Evolutionary conservation across 2,329 filamentous ascomycete genomes (phyloP), one percentile per base, ranked within the genome.

Genomic region (Colletotrichum sp.): DNA sequence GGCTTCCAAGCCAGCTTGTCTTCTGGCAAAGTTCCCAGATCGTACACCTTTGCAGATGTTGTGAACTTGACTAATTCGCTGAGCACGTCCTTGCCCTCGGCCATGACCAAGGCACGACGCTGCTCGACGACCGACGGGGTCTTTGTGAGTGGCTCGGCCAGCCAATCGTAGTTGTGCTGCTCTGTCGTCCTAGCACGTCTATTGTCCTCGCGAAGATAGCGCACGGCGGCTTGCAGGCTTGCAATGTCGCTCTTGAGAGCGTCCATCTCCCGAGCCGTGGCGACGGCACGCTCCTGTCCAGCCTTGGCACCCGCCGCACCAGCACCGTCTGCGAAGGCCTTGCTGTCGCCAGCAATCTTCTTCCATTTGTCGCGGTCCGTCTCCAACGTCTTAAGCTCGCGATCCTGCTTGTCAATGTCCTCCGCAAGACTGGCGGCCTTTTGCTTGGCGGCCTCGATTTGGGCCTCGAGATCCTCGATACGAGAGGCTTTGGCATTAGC

Each of bases 401-500:
- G 90, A 80, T 93, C 92, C 78, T 94, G 92, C 83, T 91, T 90
- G 83, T 93, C 90, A 66, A 94, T 89, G 66, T 92, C 91, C 76
- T 93, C 91, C 78, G 89, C 89, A 73, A 94, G 88, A 67, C 88
- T 87, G 9, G 84, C 82, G 30, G 89, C 87, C 55, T 88, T 85
- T 74, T 88, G 84, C 77, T 89, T 88, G 30, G 90, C 87, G 22
- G 88, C 85, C 65, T 89, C 88, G 28, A 94, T 87, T 79, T 89
- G 86, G 39, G 85, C 85, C 83, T 95, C 93, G 15, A 95, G 88
- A 70, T 92, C 91, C 25, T 88, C 87, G 78, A 95, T 94, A 68
- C 89, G 90, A 66, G 92, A 91, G 16, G 94, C 92, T 84, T 96
- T 96, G 82, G 94, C 92, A 78, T 93, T 92, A 8, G 95, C 94